Evolutionary conservation across 2,329 filamentous ascomycete genomes (phyloP).

Genomic region (Penicillium sp.): DNA sequence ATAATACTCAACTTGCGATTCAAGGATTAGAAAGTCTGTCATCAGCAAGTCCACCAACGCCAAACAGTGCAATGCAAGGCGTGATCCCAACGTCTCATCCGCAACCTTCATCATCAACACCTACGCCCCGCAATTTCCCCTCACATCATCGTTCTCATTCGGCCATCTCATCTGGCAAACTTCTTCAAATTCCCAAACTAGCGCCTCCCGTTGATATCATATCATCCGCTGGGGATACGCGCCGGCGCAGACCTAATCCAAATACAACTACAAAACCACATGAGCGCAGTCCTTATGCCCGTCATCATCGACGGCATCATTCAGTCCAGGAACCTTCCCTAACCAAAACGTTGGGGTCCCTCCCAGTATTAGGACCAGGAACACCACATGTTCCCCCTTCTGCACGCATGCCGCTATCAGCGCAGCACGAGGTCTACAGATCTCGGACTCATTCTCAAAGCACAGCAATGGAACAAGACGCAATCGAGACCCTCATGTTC

Average conservation of each 20-base stretch:
- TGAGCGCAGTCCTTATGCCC: conserved; percentile 23
- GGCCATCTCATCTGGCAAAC: conserved; percentile 18
- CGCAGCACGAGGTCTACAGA: conserved; percentile 24
- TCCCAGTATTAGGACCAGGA: conserved; percentile 26
- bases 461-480: conserved; percentile 50
- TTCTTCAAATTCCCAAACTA: conserved; percentile 32
- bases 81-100: conserved; percentile 14
- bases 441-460: conserved; percentile 43
- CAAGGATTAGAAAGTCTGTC: conserved; percentile 14
- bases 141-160: conserved; percentile 17
- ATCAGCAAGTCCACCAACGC: conserved; percentile 50
- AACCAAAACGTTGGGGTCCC: conserved; percentile 20
- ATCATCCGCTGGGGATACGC: conserved; percentile 29
- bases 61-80: conserved; percentile 61
- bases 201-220: conserved; percentile 48
- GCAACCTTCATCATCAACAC: conserved; percentile 7
- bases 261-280: conserved; percentile 28
- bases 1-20: conserved; percentile 28
- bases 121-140: conserved; percentile 2
- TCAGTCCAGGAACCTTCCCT: conserved; percentile 32
- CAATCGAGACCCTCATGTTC: conserved; percentile 51
- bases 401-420: conserved; percentile 19
- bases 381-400: conserved; percentile 34
- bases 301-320: conserved; percentile 35
- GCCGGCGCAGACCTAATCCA: conserved; percentile 40